Percentiles rank a stretch among this genome's conserved stretches.
phyloP scores from a whole-genome alignment of 495 filamentous ascomycete species.

The Penicillium fimorum region DNA sequence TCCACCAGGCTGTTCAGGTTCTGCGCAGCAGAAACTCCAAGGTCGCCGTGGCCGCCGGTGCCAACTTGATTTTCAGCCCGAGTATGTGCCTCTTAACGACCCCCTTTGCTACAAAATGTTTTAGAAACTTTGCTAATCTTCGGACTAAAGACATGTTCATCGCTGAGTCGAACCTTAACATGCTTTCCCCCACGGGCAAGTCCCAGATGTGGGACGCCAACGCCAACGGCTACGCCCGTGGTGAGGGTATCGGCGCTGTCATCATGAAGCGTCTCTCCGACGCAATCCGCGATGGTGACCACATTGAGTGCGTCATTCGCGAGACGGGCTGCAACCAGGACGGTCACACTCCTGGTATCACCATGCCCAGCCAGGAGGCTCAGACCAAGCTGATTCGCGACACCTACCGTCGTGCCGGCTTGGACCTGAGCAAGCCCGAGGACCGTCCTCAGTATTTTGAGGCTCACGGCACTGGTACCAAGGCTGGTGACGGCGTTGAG shows the following conservation, averaged over 20 bases:
- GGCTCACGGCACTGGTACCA: too few species aligned
- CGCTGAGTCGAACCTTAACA: neutral
- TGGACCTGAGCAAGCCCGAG: too few species aligned
- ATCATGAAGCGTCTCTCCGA: neutral
- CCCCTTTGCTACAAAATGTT: too few species aligned
- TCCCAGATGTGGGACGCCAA: neutral
- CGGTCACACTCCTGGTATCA: neutral
- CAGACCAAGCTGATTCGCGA: neutral
- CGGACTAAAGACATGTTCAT: too few species aligned
- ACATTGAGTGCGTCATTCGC: neutral
- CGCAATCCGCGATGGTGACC: neutral
- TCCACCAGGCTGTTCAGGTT: neutral
- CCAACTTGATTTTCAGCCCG: neutral
- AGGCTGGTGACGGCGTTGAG: too few species aligned
- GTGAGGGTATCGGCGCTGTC: neutral
- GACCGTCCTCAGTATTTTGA: too few species aligned
- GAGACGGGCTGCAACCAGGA: neutral
- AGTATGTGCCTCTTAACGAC: too few species aligned
- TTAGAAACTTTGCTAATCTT: too few species aligned
- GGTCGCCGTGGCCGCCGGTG: neutral
- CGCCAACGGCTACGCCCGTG: neutral
- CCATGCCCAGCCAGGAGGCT: neutral
- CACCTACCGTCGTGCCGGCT: neutral
- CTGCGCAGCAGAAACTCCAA: neutral
- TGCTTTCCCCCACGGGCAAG: neutral